Evolutionary conservation across 768 basidiomycete genomes (phyloP).

Genomic region (Suillus cothurnatus): DNA sequence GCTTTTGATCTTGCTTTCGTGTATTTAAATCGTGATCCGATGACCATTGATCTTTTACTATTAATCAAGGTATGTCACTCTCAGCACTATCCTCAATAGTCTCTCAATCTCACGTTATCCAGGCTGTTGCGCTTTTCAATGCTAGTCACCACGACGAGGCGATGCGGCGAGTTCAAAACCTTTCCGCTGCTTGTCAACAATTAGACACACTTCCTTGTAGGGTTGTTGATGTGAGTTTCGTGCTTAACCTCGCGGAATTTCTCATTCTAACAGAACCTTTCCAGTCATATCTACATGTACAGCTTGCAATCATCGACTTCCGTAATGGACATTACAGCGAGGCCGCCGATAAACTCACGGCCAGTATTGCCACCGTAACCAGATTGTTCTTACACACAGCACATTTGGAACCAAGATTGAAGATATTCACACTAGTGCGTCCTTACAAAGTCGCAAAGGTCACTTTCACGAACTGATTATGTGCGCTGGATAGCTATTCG

Average conservation of each 20-base stretch:
- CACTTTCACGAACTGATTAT: background rate
- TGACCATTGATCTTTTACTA: background rate
- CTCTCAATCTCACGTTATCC: background rate
- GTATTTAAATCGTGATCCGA: background rate
- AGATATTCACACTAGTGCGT: background rate
- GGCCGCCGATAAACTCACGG: background rate
- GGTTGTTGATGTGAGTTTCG: background rate
- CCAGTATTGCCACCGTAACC: background rate
- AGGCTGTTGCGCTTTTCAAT: constrained; percentile 1
- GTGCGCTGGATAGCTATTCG: background rate
- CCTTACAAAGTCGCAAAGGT: background rate
- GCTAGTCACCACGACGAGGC: background rate
- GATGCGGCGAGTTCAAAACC: background rate
- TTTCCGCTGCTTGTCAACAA: background rate
- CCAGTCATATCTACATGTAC: background rate
- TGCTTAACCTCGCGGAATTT: background rate
- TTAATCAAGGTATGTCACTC: background rate
- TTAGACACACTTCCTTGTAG: background rate
- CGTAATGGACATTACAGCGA: background rate
- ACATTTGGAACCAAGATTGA: background rate
- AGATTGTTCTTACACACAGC: background rate
- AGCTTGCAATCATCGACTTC: background rate
- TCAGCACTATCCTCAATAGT: background rate
- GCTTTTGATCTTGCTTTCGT: background rate
- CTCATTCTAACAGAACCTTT: background rate